Evolutionary conservation across 257 asterid genomes (phyloP).

Genomic region (Linaria vulgaris): DNA sequence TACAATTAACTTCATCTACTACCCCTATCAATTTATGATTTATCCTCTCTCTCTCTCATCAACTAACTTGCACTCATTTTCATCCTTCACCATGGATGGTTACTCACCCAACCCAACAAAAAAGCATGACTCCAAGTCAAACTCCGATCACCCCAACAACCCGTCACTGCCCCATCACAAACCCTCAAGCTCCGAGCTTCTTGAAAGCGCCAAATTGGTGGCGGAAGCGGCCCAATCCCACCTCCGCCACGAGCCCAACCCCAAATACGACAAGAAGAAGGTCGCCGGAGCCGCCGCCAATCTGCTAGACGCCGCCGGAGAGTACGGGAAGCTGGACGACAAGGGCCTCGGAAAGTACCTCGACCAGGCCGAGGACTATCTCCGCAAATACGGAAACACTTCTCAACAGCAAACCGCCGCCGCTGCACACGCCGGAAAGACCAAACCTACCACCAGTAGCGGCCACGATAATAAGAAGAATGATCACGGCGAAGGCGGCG

Average conservation of each 20-base stretch:
- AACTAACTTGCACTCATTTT: too few relatives aligned
- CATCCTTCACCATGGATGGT: too few relatives aligned
- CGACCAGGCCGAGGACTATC: constrained; percentile 58
- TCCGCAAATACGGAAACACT: constrained; percentile 38
- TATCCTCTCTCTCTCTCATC: too few relatives aligned
- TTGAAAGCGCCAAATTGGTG: constrained; percentile 43
- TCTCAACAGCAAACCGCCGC: constrained; percentile 1
- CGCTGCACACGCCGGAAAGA: not conserved
- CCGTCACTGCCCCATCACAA: constrained; percentile 22
- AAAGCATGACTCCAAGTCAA: too few relatives aligned
- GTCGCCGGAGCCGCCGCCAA: constrained; percentile 52
- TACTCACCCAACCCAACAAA: too few relatives aligned
- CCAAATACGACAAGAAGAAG: constrained; percentile 35
- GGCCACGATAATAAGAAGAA: not conserved
- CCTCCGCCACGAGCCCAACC: constrained; percentile 27
- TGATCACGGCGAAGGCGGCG: constrained; percentile 15
- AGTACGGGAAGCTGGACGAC: constrained; percentile 50
- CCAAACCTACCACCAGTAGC: not conserved
- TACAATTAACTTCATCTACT: too few relatives aligned
- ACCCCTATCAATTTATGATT: too few relatives aligned
- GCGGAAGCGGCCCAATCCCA: constrained; percentile 55
- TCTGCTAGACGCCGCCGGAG: constrained; percentile 39
- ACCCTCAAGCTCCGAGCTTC: constrained; percentile 31
- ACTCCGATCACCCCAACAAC: constrained; percentile 19
- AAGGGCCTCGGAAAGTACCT: constrained; percentile 54